These are phyloP conservation scores for Rhodotorula kratochvilovae DNA, from an alignment of 768 basidiomycete species.

Conservation along the genomic window DNA sequence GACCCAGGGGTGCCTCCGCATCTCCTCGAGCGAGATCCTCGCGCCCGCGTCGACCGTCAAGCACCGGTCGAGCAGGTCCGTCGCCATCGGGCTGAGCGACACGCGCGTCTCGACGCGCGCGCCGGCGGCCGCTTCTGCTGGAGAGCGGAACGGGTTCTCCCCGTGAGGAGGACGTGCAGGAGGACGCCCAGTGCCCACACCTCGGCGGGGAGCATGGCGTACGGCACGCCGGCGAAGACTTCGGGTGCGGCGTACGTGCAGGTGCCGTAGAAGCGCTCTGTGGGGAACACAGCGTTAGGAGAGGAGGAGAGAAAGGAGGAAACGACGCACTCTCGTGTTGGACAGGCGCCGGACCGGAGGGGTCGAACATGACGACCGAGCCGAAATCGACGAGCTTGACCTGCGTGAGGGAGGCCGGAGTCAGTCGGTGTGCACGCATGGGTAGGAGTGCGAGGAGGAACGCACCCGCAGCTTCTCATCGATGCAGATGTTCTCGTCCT, in stretches of 20 bases:
- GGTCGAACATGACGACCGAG: conserved; percentile 69
- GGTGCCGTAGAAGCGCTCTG: conserved; percentile 41
- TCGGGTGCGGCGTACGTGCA: conserved; percentile 43
- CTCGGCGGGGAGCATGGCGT: conserved; percentile 48
- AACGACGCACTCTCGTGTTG: conserved; percentile 20
- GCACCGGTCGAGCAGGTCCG: conserved; percentile 8
- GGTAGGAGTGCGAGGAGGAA: neutral
- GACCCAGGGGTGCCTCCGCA: conserved; percentile 17
- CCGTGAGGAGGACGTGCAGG: conserved; percentile 50
- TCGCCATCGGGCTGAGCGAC: neutral
- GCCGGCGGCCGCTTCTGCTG: conserved; percentile 14
- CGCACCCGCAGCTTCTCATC: conserved; percentile 40
- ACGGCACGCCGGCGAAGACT: conserved; percentile 46
- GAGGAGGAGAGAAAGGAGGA: neutral
- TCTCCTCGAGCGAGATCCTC: conserved; percentile 17
- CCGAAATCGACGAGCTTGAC: conserved; percentile 96
- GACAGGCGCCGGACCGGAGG: conserved; percentile 56
- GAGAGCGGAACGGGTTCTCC: conserved; percentile 46
- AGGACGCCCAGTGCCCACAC: conserved; percentile 52
- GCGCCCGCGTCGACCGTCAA: neutral
- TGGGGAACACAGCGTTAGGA: conserved; percentile 25
- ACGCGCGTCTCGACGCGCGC: neutral
- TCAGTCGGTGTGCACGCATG: neutral
- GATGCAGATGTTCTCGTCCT: conserved; percentile 52
- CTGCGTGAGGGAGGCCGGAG: neutral